Evolutionary conservation across 208 protist genomes (phyloP), one percentile per base, ranked within the genome.

Genomic region (Plasmodiophora brassicae): DNA sequence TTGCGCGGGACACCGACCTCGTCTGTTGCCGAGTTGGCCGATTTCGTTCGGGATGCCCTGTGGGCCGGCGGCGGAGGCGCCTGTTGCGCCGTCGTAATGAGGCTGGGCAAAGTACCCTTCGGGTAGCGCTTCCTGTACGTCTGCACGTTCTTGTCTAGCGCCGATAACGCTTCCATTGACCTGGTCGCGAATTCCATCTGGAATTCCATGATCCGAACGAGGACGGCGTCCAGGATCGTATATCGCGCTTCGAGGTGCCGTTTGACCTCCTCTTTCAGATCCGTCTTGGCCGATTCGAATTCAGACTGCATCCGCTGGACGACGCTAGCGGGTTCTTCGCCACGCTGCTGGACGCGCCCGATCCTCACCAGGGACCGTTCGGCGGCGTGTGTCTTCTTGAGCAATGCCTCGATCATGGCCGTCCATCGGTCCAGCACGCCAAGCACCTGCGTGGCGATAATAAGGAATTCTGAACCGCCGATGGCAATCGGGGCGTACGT

Each of bases 71-170:
- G n/a, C n/a, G n/a, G n/a, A n/a, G n/a, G n/a, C n/a, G n/a, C n/a
- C n/a, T n/a, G n/a, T n/a, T n/a, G n/a, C n/a, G n/a, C n/a, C n/a
- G n/a, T n/a, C n/a, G n/a, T n/a, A n/a, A n/a, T n/a, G n/a, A n/a
- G n/a, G n/a, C n/a, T n/a, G 20, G 65, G 65, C 5, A 32, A 44
- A 5, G 65, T 36, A 38, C 65, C 65, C n/a, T 78, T 78, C 41
- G 65, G 65, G 41, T 44, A 78, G 32, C 65, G 5, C 41, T 78
- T 78, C 65, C 65, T 78, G 65, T 78, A 78, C 41, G 65, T 5
- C n/a, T 78, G 65, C 5, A 78, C 65, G 65, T 78, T 78, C 65
- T 78, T 78, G 14, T 78, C 65, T 38, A 78, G n/a, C 5, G 20
- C 14, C 5, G 65, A 78, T 44, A 78, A n/a, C 32, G n/a, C 5